Base-by-base conservation (phyloP, 371 early-diverging fungal genomes). In the Mortierella sp. region DNA sequence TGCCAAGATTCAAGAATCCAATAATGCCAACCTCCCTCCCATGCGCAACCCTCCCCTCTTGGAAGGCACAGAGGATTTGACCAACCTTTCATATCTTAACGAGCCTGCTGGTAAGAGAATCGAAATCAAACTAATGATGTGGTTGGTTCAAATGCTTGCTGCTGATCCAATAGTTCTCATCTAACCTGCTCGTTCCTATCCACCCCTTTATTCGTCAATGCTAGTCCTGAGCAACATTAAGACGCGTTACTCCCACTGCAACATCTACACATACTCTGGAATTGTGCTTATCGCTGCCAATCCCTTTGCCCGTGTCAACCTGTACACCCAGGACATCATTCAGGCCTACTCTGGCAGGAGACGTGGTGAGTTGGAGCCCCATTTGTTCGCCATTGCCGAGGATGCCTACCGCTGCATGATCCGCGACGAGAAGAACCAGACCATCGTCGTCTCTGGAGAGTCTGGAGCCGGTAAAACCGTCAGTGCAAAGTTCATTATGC, bases 261-360 rank as follows among this genome's bases (percentile, higher is more conserved):
- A 95, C 88, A 98, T 99, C 78, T 99, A 99, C 89, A 99, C 99
- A n/a, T 99, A 98, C 86, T 99, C 99, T 38, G 99, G 99, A 71
- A 97, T 99, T 75, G 99, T 99, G 71, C 90, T 99, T 83, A 97
- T 99, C 72, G 99, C 99, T 51, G 94, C 97, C 82, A 99, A 99
- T 89, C 99, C 99, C 4, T 99, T 99, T 89, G 95, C 94, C 56
- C 91, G 95, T 43, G 93, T 99, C 58, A 90, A 94, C 29, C 89
- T 99, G 44, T 98, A 99, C 88, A 93, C 95, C 43, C 94, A 94
- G 35, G 97, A 98, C 72, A 93, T 97, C 71, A 95, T 98, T 87
- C 93, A 96, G 80, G 96, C 97, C 76, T 98, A 99, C 87, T 95
- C 97, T 4, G 98, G 98, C 27, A 96, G 96, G 87, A 93, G 95